Base-by-base conservation (phyloP, 108 stramenopile species). In the Nitzschia putrida region DNA sequence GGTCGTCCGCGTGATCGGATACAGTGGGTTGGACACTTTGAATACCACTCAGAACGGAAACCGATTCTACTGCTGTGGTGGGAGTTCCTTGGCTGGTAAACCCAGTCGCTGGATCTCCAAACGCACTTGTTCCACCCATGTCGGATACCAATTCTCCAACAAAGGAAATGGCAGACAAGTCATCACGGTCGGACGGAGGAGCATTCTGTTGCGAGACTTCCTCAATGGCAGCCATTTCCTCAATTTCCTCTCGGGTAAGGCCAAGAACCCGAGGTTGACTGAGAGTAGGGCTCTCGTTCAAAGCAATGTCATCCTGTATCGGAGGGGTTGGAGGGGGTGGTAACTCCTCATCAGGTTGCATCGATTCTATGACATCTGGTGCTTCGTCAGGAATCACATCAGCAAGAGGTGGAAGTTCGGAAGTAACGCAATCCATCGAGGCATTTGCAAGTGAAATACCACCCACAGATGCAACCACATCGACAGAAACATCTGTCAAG, bases 151-250 rank as follows among this genome's bases (percentile, higher is more conserved):
- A 60, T 38, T 85, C 80, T 13, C 61, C 76, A 51, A 77, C 60
- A 29, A 77, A 64, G n/a, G 81, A 85, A 44, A 68, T 42, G 24
- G 74, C 74, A 14, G 81, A 82, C 21, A 79, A 45, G 24, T 79
- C 81, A 22, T 80, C 80, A 45, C 89, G 77, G 16, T 84, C 77
- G 20, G 87, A 88, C 8, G 78, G 84, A 21, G 90, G 90, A 18
- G 85, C 84, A 68, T 91, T 88, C 7, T 83, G 85, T 20, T 76
- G 84, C 44, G 85, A 86, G 11, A 80, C 87, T 52, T 87, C 82
- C 26, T 91, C 90, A 24, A 86, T 88, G 20, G 86, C 87, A 12
- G 59, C 82, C 61, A 91, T 70, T 60, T 88, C 87, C 38, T 83
- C 82, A 13, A 91, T 88, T 41, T 86, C 90, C 12, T 75, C 80